phyloP scores from a whole-genome alignment of 805 yeast genomes.

The Ogataea zsoltii region DNA sequence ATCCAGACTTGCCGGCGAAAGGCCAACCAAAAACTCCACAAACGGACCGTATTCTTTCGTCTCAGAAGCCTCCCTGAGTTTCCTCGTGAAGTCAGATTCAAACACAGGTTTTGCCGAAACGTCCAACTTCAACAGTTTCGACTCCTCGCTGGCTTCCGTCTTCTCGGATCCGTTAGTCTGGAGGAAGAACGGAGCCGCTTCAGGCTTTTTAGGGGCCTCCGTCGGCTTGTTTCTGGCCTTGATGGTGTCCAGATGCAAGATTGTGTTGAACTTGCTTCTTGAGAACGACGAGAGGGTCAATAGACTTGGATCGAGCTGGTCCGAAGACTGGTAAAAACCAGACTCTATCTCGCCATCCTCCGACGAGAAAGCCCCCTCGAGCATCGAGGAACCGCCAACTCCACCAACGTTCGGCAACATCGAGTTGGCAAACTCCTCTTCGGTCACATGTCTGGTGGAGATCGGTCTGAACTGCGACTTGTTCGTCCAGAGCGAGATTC shows the following conservation, averaged over 20 bases:
- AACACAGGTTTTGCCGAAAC: conserved; percentile 41
- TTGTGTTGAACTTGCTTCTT: conserved; percentile 72
- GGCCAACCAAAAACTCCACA: conserved; percentile 51
- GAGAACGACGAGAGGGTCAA: conserved; percentile 79
- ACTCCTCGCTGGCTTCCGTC: conserved; percentile 51
- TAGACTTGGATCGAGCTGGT: conserved; percentile 62
- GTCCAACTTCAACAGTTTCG: conserved; percentile 37
- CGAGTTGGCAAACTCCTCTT: conserved; percentile 68
- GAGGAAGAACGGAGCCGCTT: conserved; percentile 78
- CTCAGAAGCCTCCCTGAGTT: conserved; percentile 54
- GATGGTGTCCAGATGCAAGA: conserved; percentile 80
- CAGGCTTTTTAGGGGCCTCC: conserved; percentile 85
- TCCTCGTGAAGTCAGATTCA: conserved; percentile 72
- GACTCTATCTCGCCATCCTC: conserved; percentile 31
- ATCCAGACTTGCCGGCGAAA: conserved; percentile 80
- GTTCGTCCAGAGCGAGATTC: conserved; percentile 91
- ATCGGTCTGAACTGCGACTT: conserved; percentile 78
- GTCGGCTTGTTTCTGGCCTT: conserved; percentile 85
- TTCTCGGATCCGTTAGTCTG: conserved; percentile 69
- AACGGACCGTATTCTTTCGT: conserved; percentile 47
- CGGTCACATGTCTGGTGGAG: conserved; percentile 71
- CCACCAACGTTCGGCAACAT: conserved; percentile 77
- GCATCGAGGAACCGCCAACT: conserved; percentile 65
- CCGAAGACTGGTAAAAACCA: conserved; percentile 50
- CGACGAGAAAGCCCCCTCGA: conserved; percentile 74